These are phyloP conservation scores for Lanmaoa pseudosensibilis DNA, from an alignment of 768 basidiomycete genomes.

Conservation along the genomic window DNA sequence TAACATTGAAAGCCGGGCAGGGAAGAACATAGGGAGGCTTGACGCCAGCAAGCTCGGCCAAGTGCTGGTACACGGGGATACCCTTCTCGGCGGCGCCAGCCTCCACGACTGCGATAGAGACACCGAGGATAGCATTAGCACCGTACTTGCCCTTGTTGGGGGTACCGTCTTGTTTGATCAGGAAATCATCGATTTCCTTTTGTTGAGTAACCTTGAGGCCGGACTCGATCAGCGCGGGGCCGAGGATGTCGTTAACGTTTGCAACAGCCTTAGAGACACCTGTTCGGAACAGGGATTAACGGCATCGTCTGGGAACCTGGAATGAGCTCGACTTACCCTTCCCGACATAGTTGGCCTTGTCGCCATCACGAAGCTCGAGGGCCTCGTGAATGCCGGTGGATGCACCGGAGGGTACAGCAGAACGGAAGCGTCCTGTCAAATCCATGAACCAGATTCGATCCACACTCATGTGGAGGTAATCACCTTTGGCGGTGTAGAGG, in stretches of 20 bases:
- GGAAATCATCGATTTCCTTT: conserved; percentile 95
- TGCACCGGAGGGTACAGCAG: conserved; percentile 95
- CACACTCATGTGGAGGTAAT: conserved; percentile 14
- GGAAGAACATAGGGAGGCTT: conserved; percentile 94
- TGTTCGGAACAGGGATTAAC: conserved; percentile 32
- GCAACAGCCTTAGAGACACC: conserved; percentile 92
- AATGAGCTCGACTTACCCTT: conserved; percentile 63
- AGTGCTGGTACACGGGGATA: conserved; percentile 93
- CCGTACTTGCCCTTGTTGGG: conserved; percentile 99
- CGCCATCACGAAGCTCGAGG: conserved; percentile 96
- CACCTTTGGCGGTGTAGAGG: conserved; percentile 84
- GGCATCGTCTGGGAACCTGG: not conserved
- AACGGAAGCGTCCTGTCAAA: conserved; percentile 80
- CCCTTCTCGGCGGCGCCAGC: conserved; percentile 95
- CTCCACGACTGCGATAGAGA: conserved; percentile 92
- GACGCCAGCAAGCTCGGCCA: conserved; percentile 93
- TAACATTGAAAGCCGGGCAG: conserved; percentile 95
- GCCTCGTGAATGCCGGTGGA: conserved; percentile 99
- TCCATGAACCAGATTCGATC: conserved; percentile 11
- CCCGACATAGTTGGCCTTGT: conserved; percentile 90
- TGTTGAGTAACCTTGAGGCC: conserved; percentile 84
- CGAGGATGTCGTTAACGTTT: conserved; percentile 92
- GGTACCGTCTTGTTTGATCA: conserved; percentile 97
- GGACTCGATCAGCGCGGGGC: conserved; percentile 82
- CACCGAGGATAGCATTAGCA: conserved; percentile 98